These are phyloP conservation scores for Zea luxurians DNA, from an alignment of 176 grass and related monocot species.

Conservation along the genomic window DNA sequence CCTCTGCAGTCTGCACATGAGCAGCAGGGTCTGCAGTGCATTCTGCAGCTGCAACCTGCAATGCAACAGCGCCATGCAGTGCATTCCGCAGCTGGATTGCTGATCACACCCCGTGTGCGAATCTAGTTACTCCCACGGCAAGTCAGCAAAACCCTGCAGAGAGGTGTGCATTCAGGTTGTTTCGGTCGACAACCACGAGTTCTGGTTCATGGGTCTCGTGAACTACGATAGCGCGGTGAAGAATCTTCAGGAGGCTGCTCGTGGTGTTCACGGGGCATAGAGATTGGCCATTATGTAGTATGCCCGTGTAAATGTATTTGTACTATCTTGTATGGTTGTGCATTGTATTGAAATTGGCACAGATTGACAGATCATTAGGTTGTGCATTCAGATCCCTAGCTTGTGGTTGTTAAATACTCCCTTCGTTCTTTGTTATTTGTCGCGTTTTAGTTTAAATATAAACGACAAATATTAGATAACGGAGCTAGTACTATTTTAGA, in stretches of 20 bases:
- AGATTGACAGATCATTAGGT: background rate
- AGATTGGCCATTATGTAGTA: background rate
- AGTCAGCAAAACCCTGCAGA: constrained; percentile 53
- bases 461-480: no score
- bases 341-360: background rate
- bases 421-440: no score
- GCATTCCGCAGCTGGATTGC: no score
- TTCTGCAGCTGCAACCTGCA: background rate
- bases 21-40: no score
- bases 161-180: constrained; percentile 55
- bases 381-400: constrained; percentile 5
- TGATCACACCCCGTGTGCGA: background rate
- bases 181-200: constrained; percentile 50
- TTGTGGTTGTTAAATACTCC: background rate
- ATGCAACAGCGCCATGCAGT: background rate
- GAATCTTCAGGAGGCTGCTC: constrained; percentile 43
- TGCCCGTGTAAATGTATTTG: background rate
- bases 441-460: no score
- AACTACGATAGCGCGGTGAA: constrained; percentile 55
- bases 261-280: constrained; percentile 28
- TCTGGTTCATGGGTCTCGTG: constrained; percentile 63
- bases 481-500: no score
- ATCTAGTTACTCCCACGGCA: constrained; percentile 32
- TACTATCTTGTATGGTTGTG: constrained; percentile 10
- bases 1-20: no score